A percentile compares a stretch with the other conserved stretches of the same genome.
These are phyloP conservation scores for Mycena venus DNA, from an alignment of 768 basidiomycete species.

Conservation along the genomic window DNA sequence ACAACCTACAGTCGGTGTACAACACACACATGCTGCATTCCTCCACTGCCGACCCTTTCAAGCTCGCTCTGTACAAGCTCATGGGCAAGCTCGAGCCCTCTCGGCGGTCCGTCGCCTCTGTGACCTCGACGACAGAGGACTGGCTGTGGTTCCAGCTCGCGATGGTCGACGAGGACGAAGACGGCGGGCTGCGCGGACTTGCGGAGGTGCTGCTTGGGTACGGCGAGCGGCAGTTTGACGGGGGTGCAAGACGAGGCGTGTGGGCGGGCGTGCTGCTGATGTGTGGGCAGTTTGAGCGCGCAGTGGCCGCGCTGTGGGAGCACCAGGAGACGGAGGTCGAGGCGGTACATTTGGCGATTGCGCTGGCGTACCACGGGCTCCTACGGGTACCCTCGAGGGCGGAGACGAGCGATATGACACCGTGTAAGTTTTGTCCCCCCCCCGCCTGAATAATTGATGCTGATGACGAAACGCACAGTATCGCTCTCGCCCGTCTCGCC, in stretches of 20 bases:
- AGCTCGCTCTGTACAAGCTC: slow-evolving; percentile 94
- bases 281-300: slow-evolving; percentile 95
- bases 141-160: slow-evolving; percentile 98
- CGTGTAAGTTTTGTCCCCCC: slow-evolving; percentile 70
- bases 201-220: slow-evolving; percentile 83
- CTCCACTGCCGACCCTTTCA: slow-evolving; percentile 92
- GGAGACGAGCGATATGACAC: slow-evolving; percentile 88
- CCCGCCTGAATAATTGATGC: not conserved
- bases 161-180: slow-evolving; percentile 90
- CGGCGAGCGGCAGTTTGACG: slow-evolving; percentile 87
- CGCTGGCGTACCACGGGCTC: slow-evolving; percentile 93
- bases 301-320: slow-evolving; percentile 91
- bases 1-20: slow-evolving; percentile 84
- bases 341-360: slow-evolving; percentile 94
- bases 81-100: slow-evolving; percentile 92
- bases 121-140: slow-evolving; percentile 95
- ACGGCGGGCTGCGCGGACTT: slow-evolving; percentile 78
- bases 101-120: slow-evolving; percentile 82
- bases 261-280: slow-evolving; percentile 91
- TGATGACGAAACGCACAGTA: slow-evolving; percentile 56
- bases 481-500: slow-evolving; percentile 75
- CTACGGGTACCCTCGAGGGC: slow-evolving; percentile 85
- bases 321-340: slow-evolving; percentile 91
- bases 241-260: slow-evolving; percentile 72
- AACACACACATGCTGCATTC: slow-evolving; percentile 93